Evolutionary conservation across 768 basidiomycete species (phyloP).

Genomic region (Cystoderma amianthinum): DNA sequence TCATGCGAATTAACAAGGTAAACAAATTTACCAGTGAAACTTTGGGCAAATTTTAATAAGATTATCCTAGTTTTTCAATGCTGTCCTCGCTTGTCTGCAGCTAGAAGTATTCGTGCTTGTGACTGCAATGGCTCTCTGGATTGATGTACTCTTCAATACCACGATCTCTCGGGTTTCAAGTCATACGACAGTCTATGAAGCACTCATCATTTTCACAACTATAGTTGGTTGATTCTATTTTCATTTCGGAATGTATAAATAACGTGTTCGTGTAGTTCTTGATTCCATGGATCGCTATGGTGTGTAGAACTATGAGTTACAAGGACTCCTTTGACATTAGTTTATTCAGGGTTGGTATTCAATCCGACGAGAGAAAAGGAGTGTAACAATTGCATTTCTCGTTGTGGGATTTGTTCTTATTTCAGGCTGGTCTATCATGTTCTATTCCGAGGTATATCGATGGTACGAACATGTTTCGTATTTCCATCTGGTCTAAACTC

Average conservation of each 20-base stretch:
- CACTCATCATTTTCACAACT: conserved; percentile 33
- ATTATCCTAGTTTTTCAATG: conserved; percentile 40
- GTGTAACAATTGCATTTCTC: conserved; percentile 36
- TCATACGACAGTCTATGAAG: conserved; percentile 35
- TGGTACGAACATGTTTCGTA: conserved; percentile 20
- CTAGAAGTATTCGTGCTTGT: conserved; percentile 45
- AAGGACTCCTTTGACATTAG: not conserved
- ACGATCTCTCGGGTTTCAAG: conserved; percentile 32
- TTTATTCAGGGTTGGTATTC: conserved; percentile 44
- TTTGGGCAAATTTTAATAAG: not conserved
- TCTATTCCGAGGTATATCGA: conserved; percentile 36
- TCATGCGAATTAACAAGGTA: conserved; percentile 46
- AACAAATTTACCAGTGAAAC: conserved; percentile 3
- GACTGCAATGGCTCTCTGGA: conserved; percentile 47
- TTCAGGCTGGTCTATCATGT: conserved; percentile 34
- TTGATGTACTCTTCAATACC: conserved; percentile 44
- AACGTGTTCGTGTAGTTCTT: conserved; percentile 27
- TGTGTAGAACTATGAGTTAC: conserved; percentile 14
- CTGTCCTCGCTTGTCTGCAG: conserved; percentile 46
- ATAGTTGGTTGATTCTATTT: conserved; percentile 24
- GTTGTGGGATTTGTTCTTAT: conserved; percentile 28
- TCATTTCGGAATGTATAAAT: not conserved
- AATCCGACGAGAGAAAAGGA: conserved; percentile 37
- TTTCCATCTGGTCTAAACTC: conserved; percentile 16
- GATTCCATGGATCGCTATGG: conserved; percentile 48